These are phyloP conservation scores for Polygonum aviculare DNA, from an alignment of 148 eudicot species.

Conservation along the genomic window DNA sequence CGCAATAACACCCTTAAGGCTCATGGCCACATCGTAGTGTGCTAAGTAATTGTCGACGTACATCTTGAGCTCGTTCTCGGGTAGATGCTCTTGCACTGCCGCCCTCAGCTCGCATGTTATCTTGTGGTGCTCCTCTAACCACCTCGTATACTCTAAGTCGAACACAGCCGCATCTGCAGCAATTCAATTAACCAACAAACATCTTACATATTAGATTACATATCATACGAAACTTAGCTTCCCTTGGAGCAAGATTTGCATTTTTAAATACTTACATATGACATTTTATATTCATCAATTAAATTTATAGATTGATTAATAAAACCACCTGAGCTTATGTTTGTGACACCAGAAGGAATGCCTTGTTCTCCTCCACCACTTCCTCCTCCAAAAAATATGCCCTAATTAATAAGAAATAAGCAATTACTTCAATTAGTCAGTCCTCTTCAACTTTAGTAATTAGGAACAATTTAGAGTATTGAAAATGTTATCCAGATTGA, in stretches of 20 bases:
- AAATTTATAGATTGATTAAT: not conserved
- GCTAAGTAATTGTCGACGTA: slow-evolving; percentile 74
- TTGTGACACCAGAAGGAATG: slow-evolving; percentile 43
- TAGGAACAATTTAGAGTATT: not conserved
- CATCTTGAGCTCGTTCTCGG: slow-evolving; percentile 66
- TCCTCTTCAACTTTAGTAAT: not conserved
- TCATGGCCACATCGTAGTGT: slow-evolving; percentile 62
- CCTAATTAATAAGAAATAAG: slow-evolving; percentile 26
- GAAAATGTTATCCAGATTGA: not conserved
- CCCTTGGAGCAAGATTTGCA: no score
- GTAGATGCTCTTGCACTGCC: slow-evolving; percentile 76
- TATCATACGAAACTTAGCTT: not conserved
- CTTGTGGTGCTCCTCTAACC: slow-evolving; percentile 95
- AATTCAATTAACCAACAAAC: not conserved
- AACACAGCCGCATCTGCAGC: slow-evolving; percentile 56
- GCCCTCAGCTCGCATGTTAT: slow-evolving; percentile 72
- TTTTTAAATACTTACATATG: not conserved
- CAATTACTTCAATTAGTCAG: not conserved
- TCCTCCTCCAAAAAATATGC: slow-evolving; percentile 61
- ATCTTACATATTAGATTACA: not conserved
- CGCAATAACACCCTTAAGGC: slow-evolving; percentile 58
- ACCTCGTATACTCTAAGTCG: slow-evolving; percentile 78
- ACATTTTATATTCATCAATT: not conserved
- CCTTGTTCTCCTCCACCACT: slow-evolving; percentile 38
- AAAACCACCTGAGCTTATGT: slow-evolving; percentile 60